phyloP scores from a whole-genome alignment of 305 asterid species.

The Plantago coronopus region DNA sequence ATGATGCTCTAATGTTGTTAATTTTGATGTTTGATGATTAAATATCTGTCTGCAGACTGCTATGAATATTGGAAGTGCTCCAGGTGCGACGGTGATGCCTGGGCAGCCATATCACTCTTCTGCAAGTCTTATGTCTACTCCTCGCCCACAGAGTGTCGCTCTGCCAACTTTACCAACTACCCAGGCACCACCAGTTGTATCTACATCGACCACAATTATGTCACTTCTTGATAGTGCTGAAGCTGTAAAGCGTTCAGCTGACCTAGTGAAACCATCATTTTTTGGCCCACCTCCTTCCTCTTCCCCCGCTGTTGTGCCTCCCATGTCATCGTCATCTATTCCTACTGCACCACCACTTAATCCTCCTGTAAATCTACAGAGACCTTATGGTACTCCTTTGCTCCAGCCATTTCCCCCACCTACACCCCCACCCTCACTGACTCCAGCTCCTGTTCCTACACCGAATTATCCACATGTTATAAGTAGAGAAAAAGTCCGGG shows the following conservation, averaged over 20 bases:
- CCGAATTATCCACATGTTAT: conserved; percentile 47
- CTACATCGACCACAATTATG: conserved; percentile 40
- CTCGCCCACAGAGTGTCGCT: conserved; percentile 32
- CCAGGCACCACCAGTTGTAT: conserved; percentile 41
- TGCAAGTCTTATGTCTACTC: conserved; percentile 33
- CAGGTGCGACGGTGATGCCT: conserved; percentile 38
- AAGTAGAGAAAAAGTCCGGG: conserved; percentile 67
- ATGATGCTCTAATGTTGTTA: conserved; percentile 13
- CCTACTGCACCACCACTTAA: conserved; percentile 45
- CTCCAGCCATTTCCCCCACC: conserved; percentile 98
- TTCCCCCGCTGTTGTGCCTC: conserved; percentile 43
- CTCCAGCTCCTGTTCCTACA: conserved; percentile 49
- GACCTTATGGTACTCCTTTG: conserved; percentile 69
- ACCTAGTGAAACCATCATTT: conserved; percentile 73
- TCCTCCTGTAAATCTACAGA: conserved; percentile 48
- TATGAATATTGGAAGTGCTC: conserved; percentile 45
- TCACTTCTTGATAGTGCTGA: conserved; percentile 40
- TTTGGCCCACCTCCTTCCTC: conserved; percentile 51
- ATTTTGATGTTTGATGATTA: conserved; percentile 17
- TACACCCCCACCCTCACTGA: conserved; percentile 83
- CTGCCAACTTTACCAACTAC: conserved; percentile 41
- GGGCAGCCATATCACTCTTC: conserved; percentile 41
- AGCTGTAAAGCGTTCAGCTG: conserved; percentile 33
- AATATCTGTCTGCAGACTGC: conserved; percentile 51
- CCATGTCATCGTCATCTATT: conserved; percentile 40